Evolutionary conservation across 1,284 basidiomycete genomes (phyloP), one percentile per base, ranked within the genome.

Genomic region (Anthracocystis panici-leucophaei): DNA sequence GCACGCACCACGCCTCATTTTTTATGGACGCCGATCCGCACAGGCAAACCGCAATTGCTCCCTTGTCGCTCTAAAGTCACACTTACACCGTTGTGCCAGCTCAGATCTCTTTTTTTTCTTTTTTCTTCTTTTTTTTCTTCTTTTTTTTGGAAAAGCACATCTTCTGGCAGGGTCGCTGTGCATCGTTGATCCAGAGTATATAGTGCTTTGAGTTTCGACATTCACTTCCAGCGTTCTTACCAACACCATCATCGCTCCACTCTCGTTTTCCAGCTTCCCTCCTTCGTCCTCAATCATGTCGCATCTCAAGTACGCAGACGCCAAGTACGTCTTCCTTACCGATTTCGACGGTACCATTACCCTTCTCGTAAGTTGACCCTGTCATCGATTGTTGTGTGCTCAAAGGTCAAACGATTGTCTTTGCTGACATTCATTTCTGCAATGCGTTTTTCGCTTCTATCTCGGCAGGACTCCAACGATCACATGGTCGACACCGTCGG

Each of bases 401-500:
- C 27, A 5, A 40, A 18, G 16, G n/a, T n/a, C 5, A 12, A 42
- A 33, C 16, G 11, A 33, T 20, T 33, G 25, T 23, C 14, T 12
- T 46, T 64, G 27, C 49, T 52, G 20, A 49, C 55, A 16, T 53
- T 38, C 21, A 11, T 33, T n/a, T 25, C 45, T 45, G 38, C 58
- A 12, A 44, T 44, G 16, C 57, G 5, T 42, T 46, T 9, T 27
- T 12, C 6, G 10, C 35, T 38, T 38, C 12, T 14, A 51, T 9
- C 14, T 5, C 50, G 2, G 29, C 27, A 73, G 61, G 83, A 84
- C 73, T 83, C 82, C 40, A 84, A 84, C 60, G 83, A 84, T 74
- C 81, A 84, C 78, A 84, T 84, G 83, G 82, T 84, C 65, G 83
- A 84, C 73, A 82, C 77, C 16, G 73, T 77, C 59, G 83, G 83